Base-by-base conservation (phyloP, 208 protist species). In the Trypanosoma rangeli region DNA sequence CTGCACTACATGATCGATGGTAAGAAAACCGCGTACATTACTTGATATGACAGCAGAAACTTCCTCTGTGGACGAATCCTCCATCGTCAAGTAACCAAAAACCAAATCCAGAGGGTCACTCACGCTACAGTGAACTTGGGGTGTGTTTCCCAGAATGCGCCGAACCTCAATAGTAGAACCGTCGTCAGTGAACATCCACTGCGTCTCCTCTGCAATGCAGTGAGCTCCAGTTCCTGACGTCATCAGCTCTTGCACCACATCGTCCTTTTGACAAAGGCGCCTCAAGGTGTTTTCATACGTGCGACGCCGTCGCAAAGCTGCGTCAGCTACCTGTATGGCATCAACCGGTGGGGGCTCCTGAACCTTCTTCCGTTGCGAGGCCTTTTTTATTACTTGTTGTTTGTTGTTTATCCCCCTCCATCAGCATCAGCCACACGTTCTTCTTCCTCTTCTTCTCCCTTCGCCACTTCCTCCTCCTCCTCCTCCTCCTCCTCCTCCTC, bases 141-240 rank as follows among this genome's bases (percentile, higher is more conserved):
- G 76, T 29, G 79, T 89, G 69, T 95, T 95, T 39, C 74, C 81
- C 2, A 79, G 73, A 5, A 67, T 79, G 0, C 84, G 75, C 15
- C 79, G 67, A 52, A 93, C 85, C 59, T 89, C 87, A 35, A 95
- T 70, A 13, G 79, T 16, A 26, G 66, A 80, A 39, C 87, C 79
- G 63, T 93, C 90, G 15, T 53, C 70, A 0, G 79, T 73, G 28
- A 81, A 82, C 75, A 92, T 79, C 86, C 84, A 92, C 55, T 86
- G 80, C 39, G 84, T 80, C 60, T 93, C 87, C 28, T 85, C 74
- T 16, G 74, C 62, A 0, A 79, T 82, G 20, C 60, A 69, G n/a
- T 70, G 76, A 0, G 84, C 79, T 5, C 80, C 73, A 16, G 53
- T n/a, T 20, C 75, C 79, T 15, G 65, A 44, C 15, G 64, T 73